Evolutionary conservation across 768 basidiomycete species (phyloP).

Genomic region (Mycena galericulata): DNA sequence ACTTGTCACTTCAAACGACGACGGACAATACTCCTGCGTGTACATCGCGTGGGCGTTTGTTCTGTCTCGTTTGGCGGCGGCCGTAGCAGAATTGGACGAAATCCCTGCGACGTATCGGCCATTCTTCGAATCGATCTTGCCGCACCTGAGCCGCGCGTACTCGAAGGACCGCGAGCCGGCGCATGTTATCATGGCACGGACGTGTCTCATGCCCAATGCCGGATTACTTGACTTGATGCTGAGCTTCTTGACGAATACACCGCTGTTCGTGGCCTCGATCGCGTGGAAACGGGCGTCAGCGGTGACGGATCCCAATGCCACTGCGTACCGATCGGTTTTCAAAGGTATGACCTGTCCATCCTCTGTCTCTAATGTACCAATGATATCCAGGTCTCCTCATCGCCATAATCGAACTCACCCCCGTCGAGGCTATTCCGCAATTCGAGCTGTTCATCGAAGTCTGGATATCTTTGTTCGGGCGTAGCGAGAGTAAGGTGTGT

Average conservation of each 20-base stretch:
- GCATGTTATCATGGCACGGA: slow-evolving; percentile 68
- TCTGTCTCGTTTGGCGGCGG: slow-evolving; percentile 69
- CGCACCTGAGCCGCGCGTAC: slow-evolving; percentile 54
- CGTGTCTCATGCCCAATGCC: slow-evolving; percentile 67
- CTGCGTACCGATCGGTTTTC: slow-evolving; percentile 83
- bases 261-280: slow-evolving; percentile 79
- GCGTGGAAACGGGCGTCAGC: slow-evolving; percentile 78
- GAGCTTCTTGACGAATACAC: slow-evolving; percentile 73
- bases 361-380: not conserved
- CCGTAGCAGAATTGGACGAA: slow-evolving; percentile 59
- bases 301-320: slow-evolving; percentile 80
- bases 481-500: slow-evolving; percentile 64
- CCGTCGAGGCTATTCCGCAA: slow-evolving; percentile 82
- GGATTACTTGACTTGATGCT: slow-evolving; percentile 71
- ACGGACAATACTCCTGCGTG: slow-evolving; percentile 75
- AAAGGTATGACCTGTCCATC: slow-evolving; percentile 68
- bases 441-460: slow-evolving; percentile 79
- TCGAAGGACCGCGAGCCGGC: slow-evolving; percentile 70
- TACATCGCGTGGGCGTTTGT: slow-evolving; percentile 90
- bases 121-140: slow-evolving; percentile 67
- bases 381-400: slow-evolving; percentile 76
- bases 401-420: slow-evolving; percentile 77
- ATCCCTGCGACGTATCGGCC: slow-evolving; percentile 65
- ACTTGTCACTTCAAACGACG: slow-evolving; percentile 67
- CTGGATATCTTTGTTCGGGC: slow-evolving; percentile 85